Evolutionary conservation across 2,329 filamentous ascomycete species (phyloP).

Genomic region (Penicillium freii): DNA sequence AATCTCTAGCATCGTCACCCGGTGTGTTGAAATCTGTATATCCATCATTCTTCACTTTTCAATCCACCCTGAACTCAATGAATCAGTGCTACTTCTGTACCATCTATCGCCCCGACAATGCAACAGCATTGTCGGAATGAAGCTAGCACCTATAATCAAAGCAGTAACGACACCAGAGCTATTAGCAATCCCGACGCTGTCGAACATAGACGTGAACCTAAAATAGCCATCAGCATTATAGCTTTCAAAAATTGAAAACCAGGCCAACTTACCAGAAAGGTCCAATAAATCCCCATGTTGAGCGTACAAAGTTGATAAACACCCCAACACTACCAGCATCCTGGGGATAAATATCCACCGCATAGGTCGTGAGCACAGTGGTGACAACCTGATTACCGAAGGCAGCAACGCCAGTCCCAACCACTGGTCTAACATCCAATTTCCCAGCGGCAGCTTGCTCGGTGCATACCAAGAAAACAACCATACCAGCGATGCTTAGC

Average conservation of each 20-base stretch:
- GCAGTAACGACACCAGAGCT: slow-evolving; percentile 30
- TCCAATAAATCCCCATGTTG: slow-evolving; percentile 36
- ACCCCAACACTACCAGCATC: slow-evolving; percentile 58
- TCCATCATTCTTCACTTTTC: background rate
- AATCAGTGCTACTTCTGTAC: background rate
- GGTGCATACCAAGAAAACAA: slow-evolving; percentile 57
- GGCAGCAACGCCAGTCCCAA: slow-evolving; percentile 54
- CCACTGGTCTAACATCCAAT: slow-evolving; percentile 57
- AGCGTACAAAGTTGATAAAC: slow-evolving; percentile 57
- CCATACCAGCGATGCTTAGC: slow-evolving; percentile 52
- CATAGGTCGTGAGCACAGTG: slow-evolving; percentile 59
- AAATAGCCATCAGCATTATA: background rate
- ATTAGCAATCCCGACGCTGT: slow-evolving; percentile 30
- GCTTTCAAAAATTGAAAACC: background rate
- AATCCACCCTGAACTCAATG: background rate
- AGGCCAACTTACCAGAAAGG: slow-evolving; percentile 38
- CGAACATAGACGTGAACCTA: slow-evolving; percentile 27
- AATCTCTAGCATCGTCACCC: background rate
- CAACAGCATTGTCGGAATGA: slow-evolving; percentile 29
- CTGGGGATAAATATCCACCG: slow-evolving; percentile 57
- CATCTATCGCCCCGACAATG: slow-evolving; percentile 24
- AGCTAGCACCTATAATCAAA: slow-evolving; percentile 30
- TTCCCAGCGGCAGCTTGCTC: slow-evolving; percentile 43
- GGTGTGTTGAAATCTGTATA: background rate
- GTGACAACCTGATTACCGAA: slow-evolving; percentile 63